phyloP scores from a whole-genome alignment of 345 rosid species.

The Citropsis articulata region DNA sequence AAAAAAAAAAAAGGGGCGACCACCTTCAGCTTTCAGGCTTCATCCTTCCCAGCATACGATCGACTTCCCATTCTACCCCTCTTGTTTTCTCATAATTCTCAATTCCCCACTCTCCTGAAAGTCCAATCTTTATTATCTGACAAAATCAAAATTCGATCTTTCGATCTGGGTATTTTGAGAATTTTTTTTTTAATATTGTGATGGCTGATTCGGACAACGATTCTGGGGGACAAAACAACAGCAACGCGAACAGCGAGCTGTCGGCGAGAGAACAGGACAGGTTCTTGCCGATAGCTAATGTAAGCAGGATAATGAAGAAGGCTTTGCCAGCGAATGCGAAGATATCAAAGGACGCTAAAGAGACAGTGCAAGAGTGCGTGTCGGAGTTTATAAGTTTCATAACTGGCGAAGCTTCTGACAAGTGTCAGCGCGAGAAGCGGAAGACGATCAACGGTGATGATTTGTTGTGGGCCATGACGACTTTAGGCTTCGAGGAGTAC shows the following conservation, averaged over 20 bases:
- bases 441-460: slow-evolving; percentile 80
- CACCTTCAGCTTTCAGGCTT: background rate
- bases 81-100: background rate
- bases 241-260: slow-evolving; percentile 28
- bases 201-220: slow-evolving; percentile 83
- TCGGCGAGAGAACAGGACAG: slow-evolving; percentile 63
- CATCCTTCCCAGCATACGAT: slow-evolving; percentile 2
- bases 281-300: slow-evolving; percentile 69
- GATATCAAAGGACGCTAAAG: slow-evolving; percentile 75
- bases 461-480: slow-evolving; percentile 79
- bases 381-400: slow-evolving; percentile 77
- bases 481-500: slow-evolving; percentile 70
- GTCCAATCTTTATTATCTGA: background rate
- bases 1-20: background rate
- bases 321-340: slow-evolving; percentile 72
- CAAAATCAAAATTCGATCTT: background rate
- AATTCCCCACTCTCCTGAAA: background rate
- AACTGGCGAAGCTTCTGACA: slow-evolving; percentile 74
- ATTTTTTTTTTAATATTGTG: background rate
- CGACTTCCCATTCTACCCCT: slow-evolving; percentile 9
- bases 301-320: slow-evolving; percentile 75
- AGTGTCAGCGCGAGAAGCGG: slow-evolving; percentile 71
- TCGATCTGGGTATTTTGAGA: too few species aligned
- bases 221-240: slow-evolving; percentile 47
- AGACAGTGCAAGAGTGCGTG: slow-evolving; percentile 77